A percentile compares a stretch with the other conserved stretches of the same genome.
These are phyloP conservation scores for Zygnema circumcarinatum DNA, from an alignment of 139 green algal genomes.

Conservation along the genomic window DNA sequence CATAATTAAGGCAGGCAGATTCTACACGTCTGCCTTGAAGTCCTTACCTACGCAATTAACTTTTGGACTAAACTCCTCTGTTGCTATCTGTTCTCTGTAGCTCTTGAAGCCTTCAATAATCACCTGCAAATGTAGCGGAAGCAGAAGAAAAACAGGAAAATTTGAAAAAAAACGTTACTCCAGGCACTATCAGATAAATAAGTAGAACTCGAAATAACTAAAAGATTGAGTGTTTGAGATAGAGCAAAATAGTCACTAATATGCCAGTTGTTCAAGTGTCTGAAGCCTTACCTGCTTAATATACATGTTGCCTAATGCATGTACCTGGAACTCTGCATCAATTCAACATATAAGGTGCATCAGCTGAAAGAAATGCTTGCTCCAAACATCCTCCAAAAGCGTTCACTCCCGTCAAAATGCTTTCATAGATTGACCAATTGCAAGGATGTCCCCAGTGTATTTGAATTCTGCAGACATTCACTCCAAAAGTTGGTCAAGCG, in stretches of 20 bases:
- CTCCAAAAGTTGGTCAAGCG: too few species aligned
- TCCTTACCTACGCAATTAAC: slow-evolving; percentile 93
- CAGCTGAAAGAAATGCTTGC: neutral
- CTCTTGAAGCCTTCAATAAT: slow-evolving; percentile 97
- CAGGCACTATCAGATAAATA: slow-evolving; percentile 5
- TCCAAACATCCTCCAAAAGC: neutral
- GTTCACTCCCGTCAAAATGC: neutral
- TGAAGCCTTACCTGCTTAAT: slow-evolving; percentile 47
- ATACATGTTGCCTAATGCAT: slow-evolving; percentile 28
- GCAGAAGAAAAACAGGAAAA: neutral
- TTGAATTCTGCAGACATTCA: too few species aligned
- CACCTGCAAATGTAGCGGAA: slow-evolving; percentile 85
- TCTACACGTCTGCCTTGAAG: too few species aligned
- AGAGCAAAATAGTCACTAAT: neutral
- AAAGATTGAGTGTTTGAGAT: neutral
- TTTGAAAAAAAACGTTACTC: neutral
- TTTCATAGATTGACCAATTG: neutral
- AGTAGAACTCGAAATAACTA: neutral
- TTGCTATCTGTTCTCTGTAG: slow-evolving; percentile 93
- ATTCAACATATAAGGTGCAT: neutral
- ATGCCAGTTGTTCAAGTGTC: neutral
- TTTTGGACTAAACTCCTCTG: slow-evolving; percentile 85
- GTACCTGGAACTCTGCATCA: neutral
- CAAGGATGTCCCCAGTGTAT: too few species aligned
- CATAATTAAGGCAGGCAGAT: too few species aligned